Percentiles rank a stretch among this genome's conserved stretches.
These are phyloP conservation scores for Setomelanomma holmii DNA, from an alignment of 2,329 filamentous ascomycete genomes.

Conservation along the genomic window DNA sequence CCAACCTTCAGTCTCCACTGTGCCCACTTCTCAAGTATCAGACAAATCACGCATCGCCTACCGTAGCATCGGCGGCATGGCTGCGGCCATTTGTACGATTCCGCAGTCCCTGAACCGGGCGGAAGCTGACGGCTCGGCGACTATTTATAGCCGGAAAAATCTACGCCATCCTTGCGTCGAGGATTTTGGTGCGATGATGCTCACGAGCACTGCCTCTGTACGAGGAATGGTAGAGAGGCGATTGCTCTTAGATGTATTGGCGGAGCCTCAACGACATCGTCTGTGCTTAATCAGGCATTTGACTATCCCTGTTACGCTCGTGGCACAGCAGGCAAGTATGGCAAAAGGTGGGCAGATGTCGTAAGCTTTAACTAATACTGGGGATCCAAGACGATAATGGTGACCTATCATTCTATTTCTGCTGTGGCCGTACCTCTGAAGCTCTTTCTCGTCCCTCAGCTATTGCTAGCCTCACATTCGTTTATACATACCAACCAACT, in stretches of 20 bases:
- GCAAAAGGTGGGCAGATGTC: not conserved
- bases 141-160: not conserved
- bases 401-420: not conserved
- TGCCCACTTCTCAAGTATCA: not conserved
- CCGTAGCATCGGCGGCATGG: not conserved
- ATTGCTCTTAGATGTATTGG: not conserved
- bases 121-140: not conserved
- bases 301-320: not conserved
- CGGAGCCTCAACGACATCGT: not conserved
- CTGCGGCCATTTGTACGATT: not conserved
- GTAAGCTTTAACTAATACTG: not conserved
- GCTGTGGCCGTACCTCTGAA: not conserved
- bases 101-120: not conserved
- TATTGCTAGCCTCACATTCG: not conserved
- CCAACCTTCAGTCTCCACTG: not conserved
- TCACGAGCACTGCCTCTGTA: not conserved
- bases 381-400: not conserved
- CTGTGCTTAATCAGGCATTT: not conserved
- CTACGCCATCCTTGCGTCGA: not conserved
- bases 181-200: not conserved
- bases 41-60: not conserved
- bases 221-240: not conserved
- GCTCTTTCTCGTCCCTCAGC: not conserved
- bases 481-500: not conserved
- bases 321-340: not conserved